Base-by-base conservation (phyloP, 1,284 basidiomycete species). In the Heimioporus retisporus region DNA sequence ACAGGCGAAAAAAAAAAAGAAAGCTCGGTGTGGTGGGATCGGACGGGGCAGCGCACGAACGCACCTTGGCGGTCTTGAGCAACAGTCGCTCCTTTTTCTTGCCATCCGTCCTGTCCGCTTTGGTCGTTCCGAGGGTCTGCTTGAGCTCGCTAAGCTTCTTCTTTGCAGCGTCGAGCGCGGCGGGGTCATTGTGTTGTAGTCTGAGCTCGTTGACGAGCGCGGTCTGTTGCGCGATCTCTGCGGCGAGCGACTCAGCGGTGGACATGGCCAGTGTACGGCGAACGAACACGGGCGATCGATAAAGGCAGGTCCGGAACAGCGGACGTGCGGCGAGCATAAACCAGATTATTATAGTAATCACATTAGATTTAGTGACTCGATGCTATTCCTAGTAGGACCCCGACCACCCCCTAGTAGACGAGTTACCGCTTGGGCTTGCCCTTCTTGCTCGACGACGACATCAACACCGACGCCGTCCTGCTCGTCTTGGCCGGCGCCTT, bases 21-120 rank as follows among this genome's bases (percentile, higher is more conserved):
- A 44, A 13, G 23, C 43, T 54, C 55, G 31, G 42, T 35, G 31
- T 8, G 31, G 31, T n/a, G n/a, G n/a, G 31, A 35, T 35, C 31
- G 31, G 8, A 35, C 31, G 31, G 31, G 31, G n/a, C 31, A 8
- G 31, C 31, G 31, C 31, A 35, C 31, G 31, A 23, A 56, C 86
- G 68, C 65, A 93, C 93, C 86, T 96, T 95, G 51, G 93, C 91
- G 6, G 93, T 94, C 81, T 95, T 95, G 69, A 95, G 84, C 68
- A 92, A 75, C 70, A 93, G 73, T n/a, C 90, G 81, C 65, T 87
- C 90, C 72, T 85, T 88, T 81, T 89, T 91, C 81, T 91, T 90
- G 7, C 44, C 67, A 11, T 82, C 80, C 64, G 72, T 78, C 51
- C 75, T 31, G 66, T 50, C 72, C 59, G 61, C 44, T 64, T 84